phyloP scores from a whole-genome alignment of 495 filamentous ascomycete species.

The Cetradonia linearis region DNA sequence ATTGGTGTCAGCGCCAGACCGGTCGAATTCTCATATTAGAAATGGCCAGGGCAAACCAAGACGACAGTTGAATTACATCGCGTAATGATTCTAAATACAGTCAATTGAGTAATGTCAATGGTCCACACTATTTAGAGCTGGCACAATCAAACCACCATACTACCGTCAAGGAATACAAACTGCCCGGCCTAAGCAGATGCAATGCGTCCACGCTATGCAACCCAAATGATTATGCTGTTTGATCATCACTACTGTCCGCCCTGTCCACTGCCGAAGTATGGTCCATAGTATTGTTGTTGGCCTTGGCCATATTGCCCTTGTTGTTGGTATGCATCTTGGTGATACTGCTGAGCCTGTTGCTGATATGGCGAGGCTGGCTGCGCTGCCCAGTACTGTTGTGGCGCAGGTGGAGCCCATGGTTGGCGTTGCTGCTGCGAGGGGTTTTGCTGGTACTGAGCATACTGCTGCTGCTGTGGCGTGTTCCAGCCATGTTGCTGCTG shows the following conservation, averaged over 20 bases:
- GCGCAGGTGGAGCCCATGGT: constrained; percentile 19
- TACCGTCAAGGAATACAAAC: not conserved
- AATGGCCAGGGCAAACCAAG: not conserved
- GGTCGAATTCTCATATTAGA: not conserved
- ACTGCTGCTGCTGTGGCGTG: constrained; percentile 18
- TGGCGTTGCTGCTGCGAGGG: constrained; percentile 19
- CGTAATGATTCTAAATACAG: not conserved
- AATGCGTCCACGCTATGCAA: constrained; percentile 14
- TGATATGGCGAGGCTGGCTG: constrained; percentile 16
- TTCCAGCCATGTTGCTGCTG: constrained; percentile 19
- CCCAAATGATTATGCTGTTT: not conserved
- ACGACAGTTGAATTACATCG: not conserved
- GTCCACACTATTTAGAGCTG: not conserved
- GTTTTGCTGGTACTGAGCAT: constrained; percentile 18
- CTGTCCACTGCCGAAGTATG: constrained; percentile 22
- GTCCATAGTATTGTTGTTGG: constrained; percentile 26
- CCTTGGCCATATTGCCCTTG: constrained; percentile 23
- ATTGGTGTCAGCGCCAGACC: not conserved
- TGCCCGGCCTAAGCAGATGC: constrained; percentile 4
- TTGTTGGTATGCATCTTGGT: constrained; percentile 30
- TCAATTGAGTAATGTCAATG: not conserved
- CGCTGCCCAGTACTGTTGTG: constrained; percentile 19
- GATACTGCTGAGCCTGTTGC: constrained; percentile 18
- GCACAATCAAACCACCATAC: not conserved
- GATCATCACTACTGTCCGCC: constrained; percentile 11